These are phyloP conservation scores for Paraconiothyrium sp. DNA, from an alignment of 2,329 filamentous ascomycete species.

Conservation along the genomic window DNA sequence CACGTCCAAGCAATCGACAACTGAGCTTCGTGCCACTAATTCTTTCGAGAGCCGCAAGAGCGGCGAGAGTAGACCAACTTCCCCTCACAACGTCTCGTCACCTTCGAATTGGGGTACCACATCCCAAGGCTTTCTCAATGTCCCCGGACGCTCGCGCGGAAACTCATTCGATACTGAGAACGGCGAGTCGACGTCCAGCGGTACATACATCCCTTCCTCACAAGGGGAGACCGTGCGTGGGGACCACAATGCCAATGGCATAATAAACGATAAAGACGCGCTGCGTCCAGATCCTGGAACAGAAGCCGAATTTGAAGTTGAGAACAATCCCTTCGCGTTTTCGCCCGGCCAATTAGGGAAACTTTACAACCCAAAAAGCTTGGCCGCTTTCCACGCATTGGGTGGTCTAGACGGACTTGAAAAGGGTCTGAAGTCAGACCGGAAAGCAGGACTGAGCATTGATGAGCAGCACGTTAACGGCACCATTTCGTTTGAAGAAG, in stretches of 20 bases:
- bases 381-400: conserved; percentile 77
- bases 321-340: conserved; percentile 83
- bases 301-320: conserved; percentile 77
- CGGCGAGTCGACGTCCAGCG: conserved; percentile 64
- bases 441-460: conserved; percentile 71
- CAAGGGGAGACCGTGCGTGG: conserved; percentile 55
- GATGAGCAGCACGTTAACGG: conserved; percentile 74
- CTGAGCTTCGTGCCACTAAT: conserved; percentile 64
- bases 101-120: conserved; percentile 63
- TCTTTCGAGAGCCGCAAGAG: conserved; percentile 73
- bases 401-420: conserved; percentile 78
- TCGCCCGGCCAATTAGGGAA: conserved; percentile 83
- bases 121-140: conserved; percentile 68
- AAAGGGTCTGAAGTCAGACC: conserved; percentile 74
- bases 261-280: conserved; percentile 73
- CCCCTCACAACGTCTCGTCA: conserved; percentile 74
- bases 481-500: conserved; percentile 75
- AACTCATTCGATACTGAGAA: conserved; percentile 70
- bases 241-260: conserved; percentile 56
- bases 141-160: conserved; percentile 71
- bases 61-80: conserved; percentile 71
- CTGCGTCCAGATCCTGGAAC: conserved; percentile 79
- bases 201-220: conserved; percentile 64
- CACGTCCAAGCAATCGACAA: conserved; percentile 37
- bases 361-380: conserved; percentile 80